phyloP scores from a whole-genome alignment of 176 grass and related monocot genomes.

The Oryza australiensis region DNA sequence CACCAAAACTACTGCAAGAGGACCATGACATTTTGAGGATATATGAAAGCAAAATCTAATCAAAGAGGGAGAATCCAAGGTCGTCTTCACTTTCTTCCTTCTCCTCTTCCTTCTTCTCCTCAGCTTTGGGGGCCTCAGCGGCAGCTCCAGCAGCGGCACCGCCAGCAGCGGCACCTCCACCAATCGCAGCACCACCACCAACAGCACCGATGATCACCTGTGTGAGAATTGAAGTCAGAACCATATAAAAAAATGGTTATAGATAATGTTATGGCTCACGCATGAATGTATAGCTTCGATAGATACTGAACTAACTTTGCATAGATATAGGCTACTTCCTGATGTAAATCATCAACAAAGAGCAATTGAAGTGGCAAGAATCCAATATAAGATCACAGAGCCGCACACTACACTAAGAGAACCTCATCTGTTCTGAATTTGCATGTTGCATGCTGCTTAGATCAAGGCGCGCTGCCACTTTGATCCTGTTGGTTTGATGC shows the following conservation, averaged over 20 bases:
- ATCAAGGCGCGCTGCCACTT: no score
- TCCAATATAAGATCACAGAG: neutral
- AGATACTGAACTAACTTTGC: no score
- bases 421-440: no score
- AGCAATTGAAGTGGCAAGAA: no score
- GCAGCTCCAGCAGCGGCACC: conserved; percentile 37
- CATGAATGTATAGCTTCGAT: neutral
- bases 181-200: conserved; percentile 52
- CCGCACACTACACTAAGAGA: no score
- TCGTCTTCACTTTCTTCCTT: conserved; percentile 94
- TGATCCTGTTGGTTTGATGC: no score
- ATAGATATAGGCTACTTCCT: neutral
- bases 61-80: conserved; percentile 93
- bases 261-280: neutral
- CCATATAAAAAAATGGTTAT: neutral
- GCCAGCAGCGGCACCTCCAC: conserved; percentile 38
- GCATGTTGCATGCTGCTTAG: no score
- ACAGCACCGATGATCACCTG: conserved; percentile 70
- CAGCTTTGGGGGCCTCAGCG: conserved; percentile 49
- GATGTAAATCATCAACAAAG: neutral
- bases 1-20: conserved; percentile 26
- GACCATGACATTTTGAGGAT: neutral
- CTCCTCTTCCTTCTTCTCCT: conserved; percentile 88
- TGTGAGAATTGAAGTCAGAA: neutral
- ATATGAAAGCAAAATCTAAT: conserved; percentile 42